Evolutionary conservation across 2,329 filamentous ascomycete species (phyloP).

Genomic region (Nemania serpens): DNA sequence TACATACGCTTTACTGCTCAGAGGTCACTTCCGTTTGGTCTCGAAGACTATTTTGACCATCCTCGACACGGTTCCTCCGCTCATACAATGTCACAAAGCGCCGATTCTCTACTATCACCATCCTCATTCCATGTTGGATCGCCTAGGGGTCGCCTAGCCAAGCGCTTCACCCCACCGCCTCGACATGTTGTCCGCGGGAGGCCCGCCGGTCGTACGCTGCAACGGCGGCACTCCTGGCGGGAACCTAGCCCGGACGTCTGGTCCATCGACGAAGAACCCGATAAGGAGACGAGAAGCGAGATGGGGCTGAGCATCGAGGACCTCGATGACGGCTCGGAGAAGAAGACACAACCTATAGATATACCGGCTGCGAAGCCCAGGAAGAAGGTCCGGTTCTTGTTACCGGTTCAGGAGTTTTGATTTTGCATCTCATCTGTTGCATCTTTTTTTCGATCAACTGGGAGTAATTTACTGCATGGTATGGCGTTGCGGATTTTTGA

Average conservation of each 20-base stretch:
- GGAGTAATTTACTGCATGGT: conserved; percentile 21
- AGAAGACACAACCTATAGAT: conserved; percentile 44
- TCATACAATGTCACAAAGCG: conserved; percentile 36
- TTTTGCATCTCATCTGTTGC: conserved; percentile 10
- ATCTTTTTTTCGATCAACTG: conserved; percentile 11
- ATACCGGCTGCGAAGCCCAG: conserved; percentile 54
- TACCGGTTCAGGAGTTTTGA: conserved; percentile 49
- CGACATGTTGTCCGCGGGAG: conserved; percentile 43
- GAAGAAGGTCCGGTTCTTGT: conserved; percentile 62
- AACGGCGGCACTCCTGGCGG: conserved; percentile 57
- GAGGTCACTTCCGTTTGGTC: conserved; percentile 47
- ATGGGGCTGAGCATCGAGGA: conserved; percentile 44
- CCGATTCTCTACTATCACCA: conserved; percentile 43
- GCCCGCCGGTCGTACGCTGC: conserved; percentile 42
- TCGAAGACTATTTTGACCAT: conserved; percentile 50
- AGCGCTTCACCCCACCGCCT: conserved; percentile 40
- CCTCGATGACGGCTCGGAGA: conserved; percentile 35
- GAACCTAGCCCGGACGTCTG: conserved; percentile 64
- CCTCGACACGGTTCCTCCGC: conserved; percentile 41
- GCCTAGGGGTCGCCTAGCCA: conserved; percentile 35
- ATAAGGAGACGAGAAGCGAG: conserved; percentile 56
- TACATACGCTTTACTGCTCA: conserved; percentile 55
- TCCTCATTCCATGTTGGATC: conserved; percentile 42
- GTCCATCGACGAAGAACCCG: conserved; percentile 63
- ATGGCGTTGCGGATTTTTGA: conserved; percentile 19